These are phyloP conservation scores for Globisporangium polare DNA, from an alignment of 352 stramenopile genomes.

Conservation along the genomic window DNA sequence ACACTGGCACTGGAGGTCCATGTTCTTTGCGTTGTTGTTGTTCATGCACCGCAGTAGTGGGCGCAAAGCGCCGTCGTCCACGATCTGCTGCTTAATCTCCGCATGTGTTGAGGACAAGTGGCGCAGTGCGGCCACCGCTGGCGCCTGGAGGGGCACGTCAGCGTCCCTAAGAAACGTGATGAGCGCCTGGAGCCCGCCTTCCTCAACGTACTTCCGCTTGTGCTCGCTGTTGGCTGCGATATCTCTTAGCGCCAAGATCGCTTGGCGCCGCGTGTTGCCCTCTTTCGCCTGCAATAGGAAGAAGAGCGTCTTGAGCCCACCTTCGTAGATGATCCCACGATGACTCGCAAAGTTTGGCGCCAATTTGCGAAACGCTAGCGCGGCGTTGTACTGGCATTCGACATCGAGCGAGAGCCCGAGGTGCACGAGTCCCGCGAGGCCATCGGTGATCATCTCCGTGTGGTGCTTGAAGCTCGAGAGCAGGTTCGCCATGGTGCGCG, in stretches of 20 bases:
- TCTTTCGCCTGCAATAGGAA: slow-evolving; percentile 89
- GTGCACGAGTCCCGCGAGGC: slow-evolving; percentile 87
- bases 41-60: slow-evolving; percentile 87
- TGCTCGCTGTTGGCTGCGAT: slow-evolving; percentile 87
- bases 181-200: slow-evolving; percentile 86
- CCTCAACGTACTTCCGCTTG: slow-evolving; percentile 81
- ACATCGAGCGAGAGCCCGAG: slow-evolving; percentile 87
- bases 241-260: slow-evolving; percentile 87
- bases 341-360: slow-evolving; percentile 90
- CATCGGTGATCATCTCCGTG: slow-evolving; percentile 87
- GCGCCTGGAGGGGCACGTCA: slow-evolving; percentile 86
- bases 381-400: slow-evolving; percentile 95
- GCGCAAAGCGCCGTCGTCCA: slow-evolving; percentile 75
- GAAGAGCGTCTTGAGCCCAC: slow-evolving; percentile 90
- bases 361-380: slow-evolving; percentile 94
- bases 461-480: slow-evolving; percentile 93
- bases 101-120: slow-evolving; percentile 83
- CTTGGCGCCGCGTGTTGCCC: slow-evolving; percentile 90
- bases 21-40: slow-evolving; percentile 59
- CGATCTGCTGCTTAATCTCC: slow-evolving; percentile 86
- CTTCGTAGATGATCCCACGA: slow-evolving; percentile 76
- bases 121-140: slow-evolving; percentile 87
- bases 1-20: slow-evolving; percentile 93
- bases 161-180: slow-evolving; percentile 87
- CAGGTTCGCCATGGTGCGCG: slow-evolving; percentile 91